A percentile compares a stretch with the other conserved stretches of the same genome.
These are phyloP conservation scores for Neopestalotiopsis clavispora DNA, from an alignment of 2,329 filamentous ascomycete species.

Conservation along the genomic window DNA sequence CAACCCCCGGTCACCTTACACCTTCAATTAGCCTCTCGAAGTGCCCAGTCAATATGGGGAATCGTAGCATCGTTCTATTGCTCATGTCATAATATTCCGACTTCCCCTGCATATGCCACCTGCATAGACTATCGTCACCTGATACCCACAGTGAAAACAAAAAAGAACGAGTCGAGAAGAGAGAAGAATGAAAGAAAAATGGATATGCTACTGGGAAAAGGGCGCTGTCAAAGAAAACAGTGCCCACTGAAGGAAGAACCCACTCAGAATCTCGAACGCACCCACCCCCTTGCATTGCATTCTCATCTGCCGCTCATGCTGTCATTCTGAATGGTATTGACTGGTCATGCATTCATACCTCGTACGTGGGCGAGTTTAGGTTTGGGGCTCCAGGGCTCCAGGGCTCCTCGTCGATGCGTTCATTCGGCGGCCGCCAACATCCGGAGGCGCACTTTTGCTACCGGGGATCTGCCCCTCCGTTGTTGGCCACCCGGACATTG, in stretches of 20 bases:
- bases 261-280: slow-evolving; percentile 1
- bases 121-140: background rate
- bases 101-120: background rate
- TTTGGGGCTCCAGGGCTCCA: background rate
- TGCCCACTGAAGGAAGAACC: background rate
- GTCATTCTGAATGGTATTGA: background rate
- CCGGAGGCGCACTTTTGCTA: background rate
- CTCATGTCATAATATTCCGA: background rate
- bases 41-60: background rate
- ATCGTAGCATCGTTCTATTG: background rate
- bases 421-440: background rate
- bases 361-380: too few species aligned
- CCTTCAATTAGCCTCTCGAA: background rate
- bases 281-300: background rate
- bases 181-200: background rate
- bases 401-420: background rate
- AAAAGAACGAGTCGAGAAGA: background rate
- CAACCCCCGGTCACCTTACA: background rate
- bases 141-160: background rate
- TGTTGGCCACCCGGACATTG: background rate
- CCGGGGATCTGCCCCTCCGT: background rate
- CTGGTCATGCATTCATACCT: background rate
- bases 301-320: background rate
- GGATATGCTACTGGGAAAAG: background rate
- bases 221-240: background rate